Conservation (phyloP, 768 basidiomycete genomes). For the Coprinellus aureogranulatus region DNA sequence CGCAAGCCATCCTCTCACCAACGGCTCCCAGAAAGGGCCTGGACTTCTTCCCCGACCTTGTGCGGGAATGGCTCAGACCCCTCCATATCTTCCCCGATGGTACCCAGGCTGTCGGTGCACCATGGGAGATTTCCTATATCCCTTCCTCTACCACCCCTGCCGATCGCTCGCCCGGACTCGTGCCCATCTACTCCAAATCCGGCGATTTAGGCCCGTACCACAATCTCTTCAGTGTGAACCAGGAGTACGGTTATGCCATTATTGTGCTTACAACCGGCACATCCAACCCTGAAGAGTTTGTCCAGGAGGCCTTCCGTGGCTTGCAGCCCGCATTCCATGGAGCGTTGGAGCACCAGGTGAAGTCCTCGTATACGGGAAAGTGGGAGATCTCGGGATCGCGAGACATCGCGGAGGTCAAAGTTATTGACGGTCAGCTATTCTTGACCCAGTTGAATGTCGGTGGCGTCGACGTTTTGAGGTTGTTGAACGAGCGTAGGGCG, state of each 20-base stretch:
- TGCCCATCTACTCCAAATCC: constrained; percentile 20
- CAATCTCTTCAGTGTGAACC: constrained; percentile 9
- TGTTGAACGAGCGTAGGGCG: constrained; percentile 6
- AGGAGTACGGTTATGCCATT: constrained; percentile 38
- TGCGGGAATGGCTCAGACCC: constrained; percentile 45
- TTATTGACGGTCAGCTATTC: constrained; percentile 26
- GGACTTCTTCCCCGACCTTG: constrained; percentile 30
- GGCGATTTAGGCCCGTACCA: background rate
- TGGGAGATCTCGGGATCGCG: constrained; percentile 30
- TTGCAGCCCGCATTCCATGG: constrained; percentile 35
- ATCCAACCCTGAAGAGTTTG: constrained; percentile 29
- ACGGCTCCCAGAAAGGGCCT: constrained; percentile 38
- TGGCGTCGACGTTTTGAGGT: constrained; percentile 31
- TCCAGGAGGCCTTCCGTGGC: constrained; percentile 19
- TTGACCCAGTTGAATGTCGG: constrained; percentile 31
- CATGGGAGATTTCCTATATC: constrained; percentile 37
- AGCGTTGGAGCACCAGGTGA: constrained; percentile 25
- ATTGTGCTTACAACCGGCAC: constrained; percentile 40
- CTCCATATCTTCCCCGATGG: constrained; percentile 25
- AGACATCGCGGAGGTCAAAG: constrained; percentile 24
- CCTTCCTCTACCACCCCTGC: constrained; percentile 28
- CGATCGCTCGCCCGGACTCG: constrained; percentile 23
- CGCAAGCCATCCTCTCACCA: constrained; percentile 21
- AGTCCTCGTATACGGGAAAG: constrained; percentile 27
- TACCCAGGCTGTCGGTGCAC: constrained; percentile 36